Evolutionary conservation across 257 asterid species (phyloP).

Genomic region (Salvia miltiorrhiza): DNA sequence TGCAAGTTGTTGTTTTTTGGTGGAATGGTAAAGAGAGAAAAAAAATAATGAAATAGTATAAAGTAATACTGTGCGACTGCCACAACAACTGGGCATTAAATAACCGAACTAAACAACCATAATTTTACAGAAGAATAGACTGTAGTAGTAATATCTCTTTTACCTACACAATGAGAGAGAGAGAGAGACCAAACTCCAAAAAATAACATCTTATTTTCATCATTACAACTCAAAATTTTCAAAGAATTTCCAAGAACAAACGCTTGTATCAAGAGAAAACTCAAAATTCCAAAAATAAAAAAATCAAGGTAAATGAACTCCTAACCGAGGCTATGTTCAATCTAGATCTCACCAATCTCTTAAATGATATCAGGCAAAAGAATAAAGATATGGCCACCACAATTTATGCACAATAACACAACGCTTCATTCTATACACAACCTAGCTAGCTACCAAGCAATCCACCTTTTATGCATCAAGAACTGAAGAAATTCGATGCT

Average conservation of each 20-base stretch:
- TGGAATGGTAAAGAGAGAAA: not conserved
- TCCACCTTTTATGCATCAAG: constrained; percentile 13
- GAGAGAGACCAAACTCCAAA: not conserved
- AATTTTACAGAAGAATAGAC: not conserved
- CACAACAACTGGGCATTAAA: not conserved
- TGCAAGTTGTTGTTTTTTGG: not conserved
- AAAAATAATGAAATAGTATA: not conserved
- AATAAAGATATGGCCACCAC: constrained; percentile 25
- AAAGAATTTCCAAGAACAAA: not conserved
- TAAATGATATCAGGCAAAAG: not conserved
- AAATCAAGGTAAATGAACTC: constrained; percentile 1
- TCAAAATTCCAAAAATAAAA: not conserved
- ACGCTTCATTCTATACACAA: constrained; percentile 2
- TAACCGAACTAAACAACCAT: not conserved
- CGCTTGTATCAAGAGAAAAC: constrained; percentile 2
- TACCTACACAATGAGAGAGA: not conserved
- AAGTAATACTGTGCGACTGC: not conserved
- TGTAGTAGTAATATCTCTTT: not conserved
- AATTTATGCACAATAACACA: not conserved
- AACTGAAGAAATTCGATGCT: constrained; percentile 24
- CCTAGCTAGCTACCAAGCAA: constrained; percentile 5
- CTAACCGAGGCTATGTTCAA: constrained; percentile 6
- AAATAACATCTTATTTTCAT: not conserved
- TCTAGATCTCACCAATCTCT: constrained; percentile 8
- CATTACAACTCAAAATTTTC: not conserved